These are phyloP conservation scores for Saitozyma sp. DNA, from an alignment of 768 basidiomycete species.

Conservation along the genomic window DNA sequence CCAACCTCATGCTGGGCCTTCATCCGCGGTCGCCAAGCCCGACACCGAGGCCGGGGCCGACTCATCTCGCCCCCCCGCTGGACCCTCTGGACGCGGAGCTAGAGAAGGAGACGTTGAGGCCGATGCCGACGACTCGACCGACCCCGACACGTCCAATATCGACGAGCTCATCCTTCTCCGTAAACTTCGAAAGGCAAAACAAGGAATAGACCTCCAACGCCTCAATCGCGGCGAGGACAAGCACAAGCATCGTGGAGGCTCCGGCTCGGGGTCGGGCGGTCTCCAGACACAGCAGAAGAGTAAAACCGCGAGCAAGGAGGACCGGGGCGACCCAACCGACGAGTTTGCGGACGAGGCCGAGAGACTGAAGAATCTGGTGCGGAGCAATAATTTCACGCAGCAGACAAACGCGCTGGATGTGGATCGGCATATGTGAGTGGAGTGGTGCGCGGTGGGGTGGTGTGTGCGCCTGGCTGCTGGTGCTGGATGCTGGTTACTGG, in stretches of 20 bases:
- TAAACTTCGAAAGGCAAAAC: constrained; percentile 66
- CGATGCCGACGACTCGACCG: constrained; percentile 21
- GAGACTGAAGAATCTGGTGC: constrained; percentile 70
- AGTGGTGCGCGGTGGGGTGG: too few relatives aligned
- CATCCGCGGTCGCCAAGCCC: too few relatives aligned
- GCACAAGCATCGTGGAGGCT: constrained; percentile 53
- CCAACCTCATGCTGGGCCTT: too few relatives aligned
- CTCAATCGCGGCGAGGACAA: constrained; percentile 73
- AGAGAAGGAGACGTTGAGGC: constrained; percentile 38
- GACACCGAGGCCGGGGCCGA: too few relatives aligned
- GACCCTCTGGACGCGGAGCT: constrained; percentile 12
- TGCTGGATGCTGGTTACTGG: too few relatives aligned
- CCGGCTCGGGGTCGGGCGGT: neutral
- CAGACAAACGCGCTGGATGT: constrained; percentile 95
- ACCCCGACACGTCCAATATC: constrained; percentile 53
- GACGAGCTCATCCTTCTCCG: constrained; percentile 82
- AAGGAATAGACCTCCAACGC: constrained; percentile 80
- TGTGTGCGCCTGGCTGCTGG: too few relatives aligned
- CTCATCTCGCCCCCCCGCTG: neutral
- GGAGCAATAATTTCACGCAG: constrained; percentile 91
- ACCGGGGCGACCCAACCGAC: constrained; percentile 10
- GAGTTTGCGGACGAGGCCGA: constrained; percentile 63
- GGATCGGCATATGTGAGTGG: constrained; percentile 94
- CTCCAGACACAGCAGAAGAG: constrained; percentile 14
- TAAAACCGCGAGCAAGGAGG: neutral